Base-by-base conservation (phyloP, 148 eudicot species). In the Chenopodium quinoa region DNA sequence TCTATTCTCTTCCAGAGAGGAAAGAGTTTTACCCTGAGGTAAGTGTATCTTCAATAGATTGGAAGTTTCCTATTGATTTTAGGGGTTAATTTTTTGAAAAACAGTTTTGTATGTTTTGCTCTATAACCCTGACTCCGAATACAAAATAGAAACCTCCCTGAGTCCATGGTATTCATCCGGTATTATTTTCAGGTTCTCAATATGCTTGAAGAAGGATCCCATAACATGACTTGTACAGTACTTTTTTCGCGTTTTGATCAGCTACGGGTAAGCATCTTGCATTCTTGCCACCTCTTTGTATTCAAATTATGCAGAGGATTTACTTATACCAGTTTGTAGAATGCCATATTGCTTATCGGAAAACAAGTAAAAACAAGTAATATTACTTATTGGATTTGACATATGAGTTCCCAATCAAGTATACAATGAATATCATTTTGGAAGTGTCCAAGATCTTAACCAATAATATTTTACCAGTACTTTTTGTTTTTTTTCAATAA, bases 1-100 rank as follows among this genome's bases (percentile, higher is more conserved):
- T 96, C 66, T 96, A 93, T 86, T 96, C 99, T 73, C 92, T 96
- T 40, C 99, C 99, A 5, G 98, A 96, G 88, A 88, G 97, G 83
- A 96, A 91, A 84, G 99, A 94, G 82, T 92, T 96, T 83, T 96
- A 96, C 88, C 99, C 98, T 66, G 99, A 96, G 95, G 98, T 94
- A 73, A 85, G 91, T 68, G 48, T 34, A 44, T 27, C 31, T 58
- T 76, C 50, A 12, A 11, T 73, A 31, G 23, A 48, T 74, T 60
- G 17, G 16, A 19, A n/a, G 31, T 60, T 31, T 2, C 22, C 62
- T 56, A 4, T 56, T 56, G 22, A 56, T 56, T 75, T 3, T 32
- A 32, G 17, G 46, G 56, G 58, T 52, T 75, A 66, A 56, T 81
- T 67, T 66, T 20, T 31, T 60, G 40, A 56, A 66, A 20, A 73